Evolutionary conservation across 179 eudicot genomes (phyloP), one percentile per base, ranked within the genome.

Genomic region (Beta macrorhiza): DNA sequence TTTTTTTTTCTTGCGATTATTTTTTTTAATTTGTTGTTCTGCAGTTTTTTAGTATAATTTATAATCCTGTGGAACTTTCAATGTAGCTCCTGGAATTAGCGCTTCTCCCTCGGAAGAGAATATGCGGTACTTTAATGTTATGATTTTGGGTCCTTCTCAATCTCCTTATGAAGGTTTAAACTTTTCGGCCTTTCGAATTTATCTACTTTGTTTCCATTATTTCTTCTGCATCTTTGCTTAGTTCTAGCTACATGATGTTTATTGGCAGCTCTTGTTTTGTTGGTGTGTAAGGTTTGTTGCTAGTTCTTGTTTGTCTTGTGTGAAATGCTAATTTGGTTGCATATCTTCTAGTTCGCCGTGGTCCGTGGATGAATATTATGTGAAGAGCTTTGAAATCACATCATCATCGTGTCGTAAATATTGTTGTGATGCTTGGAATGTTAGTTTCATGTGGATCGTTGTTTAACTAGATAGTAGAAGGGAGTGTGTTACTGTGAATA

Each of bases 41-140:
- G 25, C 76, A 72, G 55, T 71, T 61, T 44, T 16, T 44, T 44
- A 56, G 11, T 52, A 63, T 75, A 47, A 81, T 55, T 45, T 67
- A 22, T 77, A 8, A 42, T 20, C 42, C 32, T 72, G 15, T 64
- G 64, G 37, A 45, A 83, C 9, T 84, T 59, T 72, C 25, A 56
- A 15, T 90, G 81, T 88, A 96, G 99, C 99, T 45, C 99, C 98
- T 5, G 99, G 98, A 69, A 94, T 96, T 82, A 96, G 99, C 87
- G 99, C 98, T 13, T 95, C 98, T 6, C 99, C 99, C 5, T 95
- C 98, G 1, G 99, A 95, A 80, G 97, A 96, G 10, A 96, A 96
- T 82, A 94, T 96, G 98, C 94, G 98, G 19, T 91, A 96, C 82
- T 96, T 96, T 65, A 96, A 96, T 82, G 98, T 96, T 69, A 96